Base-by-base conservation (phyloP, 768 basidiomycete species). In the Botryobasidium botryosum region DNA sequence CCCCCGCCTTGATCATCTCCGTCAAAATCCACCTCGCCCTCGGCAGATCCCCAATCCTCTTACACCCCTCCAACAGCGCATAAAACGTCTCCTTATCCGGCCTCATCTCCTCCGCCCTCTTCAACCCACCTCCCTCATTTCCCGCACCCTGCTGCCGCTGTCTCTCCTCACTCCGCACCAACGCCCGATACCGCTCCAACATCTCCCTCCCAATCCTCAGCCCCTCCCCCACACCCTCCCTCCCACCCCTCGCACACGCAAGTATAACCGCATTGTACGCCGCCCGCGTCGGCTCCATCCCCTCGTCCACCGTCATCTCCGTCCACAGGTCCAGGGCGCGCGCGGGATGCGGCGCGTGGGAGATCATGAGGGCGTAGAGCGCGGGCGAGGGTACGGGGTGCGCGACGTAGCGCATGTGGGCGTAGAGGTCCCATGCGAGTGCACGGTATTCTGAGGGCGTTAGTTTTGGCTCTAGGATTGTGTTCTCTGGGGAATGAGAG, bases 351-450 rank as follows among this genome's bases (percentile, higher is more conserved):
- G 70, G 64, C 4, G 68, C 67, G 15, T 55, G 63, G 1, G 79
- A 79, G 52, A 99, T 87, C 88, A 99, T 94, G 28, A 72, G 57
- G 0, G 76, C 71, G 61, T 87, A 97, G 5, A 91, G 65, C 20
- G 68, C 59, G 12, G 66, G 66, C 50, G 81, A 75, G 0, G 91
- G 90, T 3, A 64, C 63, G 1, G 87, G 77, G 57, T 97, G 88
- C 1, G 92, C 86, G 12, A 85, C 83, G 49, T 94, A 90, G 37
- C 92, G 84, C 84, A 94, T 91, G 60, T 99, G 92, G 2, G 82
- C 67, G 59, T 86, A 96, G 32, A 96, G 71, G 56, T 97, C 86
- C 86, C 87, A 94, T 2, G 84, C 91, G 49, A 85, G 78, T 0
- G 83, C 80, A 26, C 71, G 72, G 2, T 72, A 72, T 1, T 54